Conservation (phyloP, 176 grass and related monocot species). For the Carex myosuroides region DNA sequence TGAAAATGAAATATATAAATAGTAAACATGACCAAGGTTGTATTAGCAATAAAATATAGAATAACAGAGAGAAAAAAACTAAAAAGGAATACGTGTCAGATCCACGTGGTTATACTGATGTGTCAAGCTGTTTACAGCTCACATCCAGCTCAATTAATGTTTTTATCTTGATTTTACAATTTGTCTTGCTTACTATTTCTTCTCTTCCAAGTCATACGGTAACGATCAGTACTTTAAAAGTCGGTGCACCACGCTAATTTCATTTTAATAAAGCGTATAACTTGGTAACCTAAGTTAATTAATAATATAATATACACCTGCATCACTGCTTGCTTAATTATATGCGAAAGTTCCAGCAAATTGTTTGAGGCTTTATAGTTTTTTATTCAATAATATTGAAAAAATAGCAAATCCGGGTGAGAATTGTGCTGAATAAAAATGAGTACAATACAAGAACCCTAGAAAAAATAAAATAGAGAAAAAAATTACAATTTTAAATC, state of each 20-base stretch:
- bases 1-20: not conserved
- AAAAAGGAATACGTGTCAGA: not conserved
- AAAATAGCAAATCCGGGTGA: not conserved
- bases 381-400: not conserved
- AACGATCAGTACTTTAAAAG: not conserved
- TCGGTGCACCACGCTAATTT: not conserved
- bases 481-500: not conserved
- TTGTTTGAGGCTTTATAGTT: not conserved
- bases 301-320: not conserved
- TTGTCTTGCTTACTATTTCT: not conserved
- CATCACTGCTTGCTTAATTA: not conserved
- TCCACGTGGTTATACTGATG: not conserved
- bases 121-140: not conserved
- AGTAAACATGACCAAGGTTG: not conserved
- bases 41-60: not conserved
- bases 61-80: too few species aligned
- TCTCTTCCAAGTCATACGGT: not conserved
- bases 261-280: not conserved
- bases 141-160: not conserved
- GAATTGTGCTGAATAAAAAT: not conserved
- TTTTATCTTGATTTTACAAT: not conserved
- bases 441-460: not conserved
- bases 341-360: not conserved
- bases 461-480: not conserved
- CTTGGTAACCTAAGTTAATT: not conserved